phyloP scores from a whole-genome alignment of 148 eudicot genomes.

The Vaccinium myrtillus region DNA sequence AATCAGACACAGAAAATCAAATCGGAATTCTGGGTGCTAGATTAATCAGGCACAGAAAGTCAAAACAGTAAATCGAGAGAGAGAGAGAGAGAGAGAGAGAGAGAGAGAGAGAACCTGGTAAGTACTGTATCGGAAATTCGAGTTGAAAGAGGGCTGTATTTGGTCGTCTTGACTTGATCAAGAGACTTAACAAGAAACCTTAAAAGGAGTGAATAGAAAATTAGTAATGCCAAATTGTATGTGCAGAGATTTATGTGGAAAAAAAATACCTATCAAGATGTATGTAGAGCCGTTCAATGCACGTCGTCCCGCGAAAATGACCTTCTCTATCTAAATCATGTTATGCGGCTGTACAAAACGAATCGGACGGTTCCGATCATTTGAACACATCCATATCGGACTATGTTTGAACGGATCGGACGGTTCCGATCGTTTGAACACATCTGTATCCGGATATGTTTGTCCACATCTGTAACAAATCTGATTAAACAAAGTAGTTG shows the following conservation, averaged over 20 bases:
- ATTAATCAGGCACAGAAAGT: too few species aligned
- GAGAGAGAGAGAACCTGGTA: background rate
- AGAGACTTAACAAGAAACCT: background rate
- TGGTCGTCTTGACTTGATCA: background rate
- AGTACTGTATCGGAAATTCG: background rate
- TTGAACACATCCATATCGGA: too few species aligned
- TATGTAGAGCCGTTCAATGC: background rate
- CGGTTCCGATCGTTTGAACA: too few species aligned
- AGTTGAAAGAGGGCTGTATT: background rate
- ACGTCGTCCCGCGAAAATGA: background rate
- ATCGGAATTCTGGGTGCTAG: background rate
- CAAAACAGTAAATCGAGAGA: too few species aligned
- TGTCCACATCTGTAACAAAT: background rate
- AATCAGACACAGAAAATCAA: background rate
- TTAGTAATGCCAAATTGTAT: background rate
- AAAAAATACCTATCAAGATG: background rate
- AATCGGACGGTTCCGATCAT: too few species aligned
- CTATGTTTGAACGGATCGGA: too few species aligned
- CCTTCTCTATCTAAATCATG: background rate
- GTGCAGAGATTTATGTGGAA: background rate
- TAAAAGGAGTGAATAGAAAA: background rate
- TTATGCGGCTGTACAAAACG: too few species aligned
- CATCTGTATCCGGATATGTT: too few species aligned
- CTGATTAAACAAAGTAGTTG: background rate
- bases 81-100: too few species aligned